A percentile compares a stretch with the other conserved stretches of the same genome.
These are phyloP conservation scores for Teratosphaeria pseudoeucalypti DNA, from an alignment of 2,329 filamentous ascomycete species.

Conservation along the genomic window DNA sequence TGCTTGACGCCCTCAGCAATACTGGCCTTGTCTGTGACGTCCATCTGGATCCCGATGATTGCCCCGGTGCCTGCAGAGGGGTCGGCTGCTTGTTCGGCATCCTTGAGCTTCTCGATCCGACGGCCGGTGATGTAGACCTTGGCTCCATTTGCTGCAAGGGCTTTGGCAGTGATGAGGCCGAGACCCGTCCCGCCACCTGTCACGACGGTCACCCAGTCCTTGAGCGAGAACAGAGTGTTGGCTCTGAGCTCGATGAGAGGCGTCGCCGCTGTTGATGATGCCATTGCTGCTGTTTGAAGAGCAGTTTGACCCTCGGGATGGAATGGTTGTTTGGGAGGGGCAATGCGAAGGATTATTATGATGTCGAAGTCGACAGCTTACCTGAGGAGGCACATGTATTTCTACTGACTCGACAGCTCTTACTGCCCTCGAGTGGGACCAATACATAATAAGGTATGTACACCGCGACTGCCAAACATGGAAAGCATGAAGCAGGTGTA, in stretches of 20 bases:
- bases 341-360: not conserved
- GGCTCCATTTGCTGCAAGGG: constrained; percentile 38
- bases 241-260: constrained; percentile 14
- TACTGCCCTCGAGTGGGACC: not conserved
- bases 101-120: constrained; percentile 35
- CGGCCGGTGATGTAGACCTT: constrained; percentile 40
- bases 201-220: constrained; percentile 32
- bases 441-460: not conserved
- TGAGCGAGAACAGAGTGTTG: constrained; percentile 28
- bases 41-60: constrained; percentile 22
- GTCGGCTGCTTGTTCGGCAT: constrained; percentile 26
- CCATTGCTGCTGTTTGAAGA: not conserved
- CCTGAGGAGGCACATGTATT: not conserved
- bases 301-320: not conserved
- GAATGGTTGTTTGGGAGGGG: not conserved
- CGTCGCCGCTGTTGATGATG: not conserved
- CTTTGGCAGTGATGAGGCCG: constrained; percentile 38
- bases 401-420: not conserved
- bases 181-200: constrained; percentile 38
- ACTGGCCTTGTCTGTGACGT: constrained; percentile 23
- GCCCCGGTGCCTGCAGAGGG: constrained; percentile 55
- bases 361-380: not conserved
- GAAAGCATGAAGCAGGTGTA: not conserved
- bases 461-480: not conserved
- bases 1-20: constrained; percentile 16